phyloP scores from a whole-genome alignment of 2,329 filamentous ascomycete genomes.

The Colletotrichum lindemuthianum region DNA sequence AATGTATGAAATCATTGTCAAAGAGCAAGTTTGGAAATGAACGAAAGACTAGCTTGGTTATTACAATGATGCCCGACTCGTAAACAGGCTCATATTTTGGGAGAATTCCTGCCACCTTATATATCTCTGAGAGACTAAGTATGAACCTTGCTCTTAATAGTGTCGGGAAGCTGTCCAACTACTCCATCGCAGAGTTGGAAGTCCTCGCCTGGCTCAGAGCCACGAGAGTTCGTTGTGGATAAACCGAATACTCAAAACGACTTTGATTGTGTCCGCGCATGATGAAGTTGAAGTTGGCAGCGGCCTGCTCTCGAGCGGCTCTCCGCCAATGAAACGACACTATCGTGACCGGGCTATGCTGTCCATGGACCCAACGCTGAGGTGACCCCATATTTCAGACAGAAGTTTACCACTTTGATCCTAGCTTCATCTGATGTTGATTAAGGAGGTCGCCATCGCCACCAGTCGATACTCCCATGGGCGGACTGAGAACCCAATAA shows the following conservation, averaged over 20 bases:
- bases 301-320: neutral
- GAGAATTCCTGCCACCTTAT: neutral
- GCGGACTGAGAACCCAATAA: too few species aligned
- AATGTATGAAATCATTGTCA: neutral
- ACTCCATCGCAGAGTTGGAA: neutral
- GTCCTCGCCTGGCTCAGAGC: slow-evolving; percentile 1
- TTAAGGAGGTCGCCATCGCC: neutral
- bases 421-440: slow-evolving; percentile 21
- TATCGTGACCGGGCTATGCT: neutral
- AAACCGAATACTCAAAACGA: neutral
- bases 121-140: neutral
- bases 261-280: neutral
- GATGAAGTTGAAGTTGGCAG: slow-evolving; percentile 1
- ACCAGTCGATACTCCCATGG: too few species aligned
- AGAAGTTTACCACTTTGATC: neutral
- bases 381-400: neutral
- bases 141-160: neutral
- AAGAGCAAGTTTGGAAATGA: neutral
- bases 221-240: too few species aligned
- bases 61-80: neutral
- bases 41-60: neutral
- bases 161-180: too few species aligned
- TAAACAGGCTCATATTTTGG: neutral
- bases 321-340: slow-evolving; percentile 6
- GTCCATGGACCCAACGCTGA: neutral